Conservation (phyloP, 2,329 filamentous ascomycete genomes). For the Ophiostoma perfectum region DNA sequence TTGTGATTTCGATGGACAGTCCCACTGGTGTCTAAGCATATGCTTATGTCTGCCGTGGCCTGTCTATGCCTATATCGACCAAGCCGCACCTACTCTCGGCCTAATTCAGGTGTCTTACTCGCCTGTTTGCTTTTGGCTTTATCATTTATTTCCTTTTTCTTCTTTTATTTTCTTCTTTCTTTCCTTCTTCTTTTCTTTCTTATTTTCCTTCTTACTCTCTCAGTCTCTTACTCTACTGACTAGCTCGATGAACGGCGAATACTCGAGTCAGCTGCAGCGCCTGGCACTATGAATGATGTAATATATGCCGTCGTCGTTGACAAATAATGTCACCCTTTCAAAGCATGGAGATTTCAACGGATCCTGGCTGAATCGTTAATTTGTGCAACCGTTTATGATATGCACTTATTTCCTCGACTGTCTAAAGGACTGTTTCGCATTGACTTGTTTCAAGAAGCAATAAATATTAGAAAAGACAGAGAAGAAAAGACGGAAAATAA, state of each 20-base stretch:
- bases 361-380: too few relatives aligned
- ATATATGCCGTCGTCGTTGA: too few relatives aligned
- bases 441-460: background rate
- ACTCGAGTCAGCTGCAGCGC: too few relatives aligned
- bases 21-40: background rate
- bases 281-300: too few relatives aligned
- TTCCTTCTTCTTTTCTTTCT: background rate
- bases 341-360: too few relatives aligned
- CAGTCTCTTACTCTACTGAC: too few relatives aligned
- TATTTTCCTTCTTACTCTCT: background rate
- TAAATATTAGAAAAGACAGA: background rate
- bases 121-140: background rate
- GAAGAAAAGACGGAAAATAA: background rate
- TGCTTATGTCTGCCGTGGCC: background rate
- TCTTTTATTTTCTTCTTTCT: too few relatives aligned
- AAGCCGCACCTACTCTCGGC: conserved; percentile 3
- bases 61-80: background rate
- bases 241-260: too few relatives aligned
- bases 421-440: background rate
- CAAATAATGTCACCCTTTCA: too few relatives aligned
- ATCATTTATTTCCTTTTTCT: too few relatives aligned
- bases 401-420: background rate
- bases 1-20: conserved; percentile 8
- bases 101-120: background rate
- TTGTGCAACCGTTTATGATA: background rate